Base-by-base conservation (phyloP, 176 grass and related monocot species). In the Musa schizocarpa region DNA sequence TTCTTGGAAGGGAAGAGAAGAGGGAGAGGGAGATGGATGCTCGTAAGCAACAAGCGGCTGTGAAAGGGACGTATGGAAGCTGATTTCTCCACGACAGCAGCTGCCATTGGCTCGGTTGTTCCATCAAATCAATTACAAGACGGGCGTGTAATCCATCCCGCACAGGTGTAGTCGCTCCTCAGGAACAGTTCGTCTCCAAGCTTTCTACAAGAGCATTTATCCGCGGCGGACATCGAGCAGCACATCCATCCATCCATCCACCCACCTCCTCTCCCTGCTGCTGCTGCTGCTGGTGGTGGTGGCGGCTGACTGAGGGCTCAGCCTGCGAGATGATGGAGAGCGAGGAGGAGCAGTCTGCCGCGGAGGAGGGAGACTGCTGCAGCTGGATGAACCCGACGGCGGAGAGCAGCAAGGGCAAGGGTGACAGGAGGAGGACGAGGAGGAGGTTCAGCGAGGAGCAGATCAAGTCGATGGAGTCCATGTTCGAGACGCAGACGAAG, bases 391-490 rank as follows among this genome's bases (percentile, higher is more conserved):
- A 86, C 61, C 43, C 73, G 9, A 56, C 71, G 26, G 12, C 72
- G 50, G 68, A 21, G 17, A 70, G 11, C 43, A 79, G 77, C 25
- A 63, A 58, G 21, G 27, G 64, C 16, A 78, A 77, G 65, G 77
- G 73, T 9, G 79, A 89, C 84, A 79, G 85, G 81, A 80, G 85
- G 82, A 99, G 94, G 81, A 77, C 83, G 82, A 99, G 94, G 91
- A 87, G 86, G 75, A 77, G 96, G 56, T 99, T 99, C 86, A 99
- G 82, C 83, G 88, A 99, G 83, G 91, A 99, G 77, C 96, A 99
- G 88, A 89, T 95, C 80, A 99, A 95, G 88, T 95, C 96, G 53
- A 88, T 99, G 0, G 96, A 99, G 80, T 89, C 96, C 78, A 99
- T 99, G 87, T 99, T 99, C 87, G 86, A 90, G 71, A 95, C 86